Percentiles rank a stretch among this genome's conserved stretches.
Conservation (phyloP, 164 flowering plant genomes). For the Sextonia rubra region DNA sequence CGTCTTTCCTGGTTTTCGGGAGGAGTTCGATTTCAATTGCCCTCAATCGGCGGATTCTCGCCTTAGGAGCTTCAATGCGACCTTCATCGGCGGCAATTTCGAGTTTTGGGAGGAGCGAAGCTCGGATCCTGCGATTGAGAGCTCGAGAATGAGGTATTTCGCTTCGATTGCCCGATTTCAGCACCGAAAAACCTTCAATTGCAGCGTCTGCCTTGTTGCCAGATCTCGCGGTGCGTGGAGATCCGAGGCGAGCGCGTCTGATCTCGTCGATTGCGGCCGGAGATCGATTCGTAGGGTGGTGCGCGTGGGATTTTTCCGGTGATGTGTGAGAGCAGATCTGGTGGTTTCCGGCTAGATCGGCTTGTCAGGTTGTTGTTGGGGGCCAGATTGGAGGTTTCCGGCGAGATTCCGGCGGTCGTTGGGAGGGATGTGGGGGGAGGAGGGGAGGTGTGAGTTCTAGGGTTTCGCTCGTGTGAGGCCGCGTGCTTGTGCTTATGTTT, state of each 20-base stretch:
- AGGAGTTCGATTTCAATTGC: not conserved
- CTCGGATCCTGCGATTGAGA: not conserved
- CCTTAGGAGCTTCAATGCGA: not conserved
- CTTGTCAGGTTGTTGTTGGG: not conserved
- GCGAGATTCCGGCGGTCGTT: conserved; percentile 16
- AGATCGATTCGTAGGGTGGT: not conserved
- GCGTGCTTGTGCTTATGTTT: conserved; percentile 25
- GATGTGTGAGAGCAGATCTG: not conserved
- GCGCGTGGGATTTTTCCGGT: not conserved
- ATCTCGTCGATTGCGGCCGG: not conserved
- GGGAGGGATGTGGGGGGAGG: conserved; percentile 10
- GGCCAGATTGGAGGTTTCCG: conserved; percentile 1
- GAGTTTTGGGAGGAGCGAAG: not conserved
- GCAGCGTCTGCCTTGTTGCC: no score
- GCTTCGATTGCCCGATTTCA: no score
- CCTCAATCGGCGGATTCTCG: not conserved
- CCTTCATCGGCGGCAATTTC: not conserved
- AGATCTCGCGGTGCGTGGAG: no score
- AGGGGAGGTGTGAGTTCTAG: conserved; percentile 9
- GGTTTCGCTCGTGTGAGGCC: conserved; percentile 38
- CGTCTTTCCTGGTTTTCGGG: no score
- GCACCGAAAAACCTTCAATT: not conserved
- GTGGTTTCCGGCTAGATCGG: not conserved
- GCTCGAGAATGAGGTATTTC: not conserved
- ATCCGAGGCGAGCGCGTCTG: not conserved